A percentile compares a stretch with the other conserved stretches of the same genome.
phyloP scores from a whole-genome alignment of 2,329 filamentous ascomycete species.

The Apiospora hydei region DNA sequence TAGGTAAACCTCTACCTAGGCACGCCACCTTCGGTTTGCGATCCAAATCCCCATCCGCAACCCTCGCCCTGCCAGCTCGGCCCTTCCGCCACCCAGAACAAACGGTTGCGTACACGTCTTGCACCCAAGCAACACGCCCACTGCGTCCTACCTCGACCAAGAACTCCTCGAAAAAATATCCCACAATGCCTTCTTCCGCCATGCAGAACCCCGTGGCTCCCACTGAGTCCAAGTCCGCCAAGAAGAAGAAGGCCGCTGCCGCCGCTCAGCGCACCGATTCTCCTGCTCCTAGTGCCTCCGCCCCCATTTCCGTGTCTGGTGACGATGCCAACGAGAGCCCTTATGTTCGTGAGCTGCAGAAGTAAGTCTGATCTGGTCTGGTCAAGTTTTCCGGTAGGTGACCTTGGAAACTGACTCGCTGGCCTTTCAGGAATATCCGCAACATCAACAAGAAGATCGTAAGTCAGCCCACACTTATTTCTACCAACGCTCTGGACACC shows the following conservation, averaged over 20 bases:
- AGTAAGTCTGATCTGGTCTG: constrained; percentile 68
- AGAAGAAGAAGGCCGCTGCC: constrained; percentile 71
- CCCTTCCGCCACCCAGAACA: constrained; percentile 1
- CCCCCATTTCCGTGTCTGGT: constrained; percentile 53
- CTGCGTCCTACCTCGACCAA: not conserved
- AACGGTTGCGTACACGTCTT: not conserved
- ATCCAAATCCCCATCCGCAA: not conserved
- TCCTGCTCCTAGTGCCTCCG: constrained; percentile 58
- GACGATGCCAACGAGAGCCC: constrained; percentile 72
- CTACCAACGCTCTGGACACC: not conserved
- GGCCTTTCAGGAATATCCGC: constrained; percentile 75
- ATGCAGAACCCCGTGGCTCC: constrained; percentile 69
- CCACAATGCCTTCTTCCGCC: constrained; percentile 67
- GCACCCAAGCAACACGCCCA: not conserved
- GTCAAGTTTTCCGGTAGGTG: constrained; percentile 15
- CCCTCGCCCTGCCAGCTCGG: constrained; percentile 1
- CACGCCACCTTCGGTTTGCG: not conserved
- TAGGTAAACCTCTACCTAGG: constrained; percentile 1
- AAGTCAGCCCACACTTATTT: constrained; percentile 47
- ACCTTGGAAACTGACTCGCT: constrained; percentile 30
- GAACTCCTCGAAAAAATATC: constrained; percentile 34
- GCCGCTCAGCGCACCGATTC: constrained; percentile 60
- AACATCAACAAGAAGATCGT: constrained; percentile 96
- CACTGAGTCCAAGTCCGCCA: constrained; percentile 69
- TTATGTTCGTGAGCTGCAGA: constrained; percentile 88